A percentile compares a stretch with the other conserved stretches of the same genome.
Conservation (phyloP, 495 filamentous ascomycete genomes). For the Lasiosphaeria miniovina region DNA sequence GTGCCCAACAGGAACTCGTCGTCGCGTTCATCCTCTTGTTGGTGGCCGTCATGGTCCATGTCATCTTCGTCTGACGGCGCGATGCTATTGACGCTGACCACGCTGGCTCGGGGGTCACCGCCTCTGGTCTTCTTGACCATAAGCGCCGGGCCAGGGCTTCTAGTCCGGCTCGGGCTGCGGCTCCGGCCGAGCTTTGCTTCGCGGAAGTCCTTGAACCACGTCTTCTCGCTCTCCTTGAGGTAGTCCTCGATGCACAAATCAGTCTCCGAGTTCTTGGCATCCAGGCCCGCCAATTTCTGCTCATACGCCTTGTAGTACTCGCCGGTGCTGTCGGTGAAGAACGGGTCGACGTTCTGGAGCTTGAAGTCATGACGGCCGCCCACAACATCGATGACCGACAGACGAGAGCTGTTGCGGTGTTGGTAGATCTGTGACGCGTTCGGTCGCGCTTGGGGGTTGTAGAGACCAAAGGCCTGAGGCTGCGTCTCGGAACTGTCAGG, state of each 20-base stretch:
- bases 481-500: slow-evolving; percentile 21
- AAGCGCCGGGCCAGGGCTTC: slow-evolving; percentile 13
- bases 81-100: slow-evolving; percentile 32
- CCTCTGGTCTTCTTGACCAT: slow-evolving; percentile 22
- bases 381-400: slow-evolving; percentile 26
- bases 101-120: slow-evolving; percentile 16
- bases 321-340: slow-evolving; percentile 62
- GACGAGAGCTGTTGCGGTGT: slow-evolving; percentile 23
- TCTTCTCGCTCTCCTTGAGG: slow-evolving; percentile 59
- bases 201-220: slow-evolving; percentile 55
- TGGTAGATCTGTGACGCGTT: slow-evolving; percentile 20
- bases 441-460: slow-evolving; percentile 20
- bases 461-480: slow-evolving; percentile 17
- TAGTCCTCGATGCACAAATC: slow-evolving; percentile 63
- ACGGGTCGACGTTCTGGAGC: slow-evolving; percentile 62
- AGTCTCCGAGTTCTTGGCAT: slow-evolving; percentile 53
- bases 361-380: slow-evolving; percentile 35
- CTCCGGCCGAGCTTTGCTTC: slow-evolving; percentile 24
- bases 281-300: slow-evolving; percentile 48
- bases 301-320: slow-evolving; percentile 55
- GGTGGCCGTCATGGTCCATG: slow-evolving; percentile 12
- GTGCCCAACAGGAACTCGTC: slow-evolving; percentile 62
- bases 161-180: slow-evolving; percentile 19
- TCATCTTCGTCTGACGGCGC: slow-evolving; percentile 25
- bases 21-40: slow-evolving; percentile 11